Evolutionary conservation across 768 basidiomycete species (phyloP).

Genomic region (Leccinum fibrillosum): DNA sequence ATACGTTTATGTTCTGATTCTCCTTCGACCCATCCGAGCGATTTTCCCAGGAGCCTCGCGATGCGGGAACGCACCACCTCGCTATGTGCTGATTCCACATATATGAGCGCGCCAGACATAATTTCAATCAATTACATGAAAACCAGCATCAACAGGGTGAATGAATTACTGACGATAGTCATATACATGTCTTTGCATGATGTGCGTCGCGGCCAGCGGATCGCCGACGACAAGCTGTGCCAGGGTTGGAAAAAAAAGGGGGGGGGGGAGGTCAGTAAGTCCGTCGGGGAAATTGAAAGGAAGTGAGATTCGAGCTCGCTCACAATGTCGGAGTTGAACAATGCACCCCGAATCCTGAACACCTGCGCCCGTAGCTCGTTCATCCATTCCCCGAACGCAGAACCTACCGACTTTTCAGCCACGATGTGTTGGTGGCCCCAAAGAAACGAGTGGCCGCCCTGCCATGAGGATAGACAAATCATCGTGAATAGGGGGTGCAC

Average conservation of each 20-base stretch:
- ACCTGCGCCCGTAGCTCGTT: conserved; percentile 3
- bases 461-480: background rate
- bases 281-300: background rate
- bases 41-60: conserved; percentile 4
- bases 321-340: conserved; percentile 5
- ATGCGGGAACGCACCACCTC: conserved; percentile 2
- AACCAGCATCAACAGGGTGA: background rate
- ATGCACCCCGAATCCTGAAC: conserved; percentile 1
- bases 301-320: background rate
- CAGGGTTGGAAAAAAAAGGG: background rate
- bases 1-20: conserved; percentile 8
- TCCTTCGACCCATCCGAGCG: conserved; percentile 7
- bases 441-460: background rate
- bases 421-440: conserved; percentile 6
- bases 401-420: conserved; percentile 3
- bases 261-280: background rate
- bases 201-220: conserved; percentile 2
- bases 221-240: conserved; percentile 2
- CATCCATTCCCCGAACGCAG: background rate
- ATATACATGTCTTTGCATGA: conserved; percentile 9
- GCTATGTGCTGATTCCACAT: background rate
- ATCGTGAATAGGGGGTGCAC: background rate
- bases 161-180: conserved; percentile 3
- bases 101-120: background rate
- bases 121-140: background rate